Conservation (phyloP, 1,284 basidiomycete species). For the Malassezia yamatoensis region DNA sequence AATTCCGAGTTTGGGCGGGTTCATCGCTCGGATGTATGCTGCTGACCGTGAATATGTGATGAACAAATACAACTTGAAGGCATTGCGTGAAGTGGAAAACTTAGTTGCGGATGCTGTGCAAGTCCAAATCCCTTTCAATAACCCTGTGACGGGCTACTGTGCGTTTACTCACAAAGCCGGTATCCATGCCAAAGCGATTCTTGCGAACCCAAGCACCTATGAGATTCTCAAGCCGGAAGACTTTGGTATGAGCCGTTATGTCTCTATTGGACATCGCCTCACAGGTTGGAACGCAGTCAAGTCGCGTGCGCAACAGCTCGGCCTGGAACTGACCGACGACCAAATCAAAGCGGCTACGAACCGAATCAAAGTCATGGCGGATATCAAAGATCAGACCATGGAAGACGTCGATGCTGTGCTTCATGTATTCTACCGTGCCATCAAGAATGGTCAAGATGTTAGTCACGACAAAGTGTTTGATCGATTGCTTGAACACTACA, state of each 20-base stretch:
- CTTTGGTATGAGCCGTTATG: constrained; percentile 94
- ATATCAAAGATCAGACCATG: constrained; percentile 95
- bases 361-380: constrained; percentile 99
- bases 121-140: constrained; percentile 95
- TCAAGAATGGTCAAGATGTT: constrained; percentile 26
- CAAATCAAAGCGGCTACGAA: constrained; percentile 87
- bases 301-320: constrained; percentile 93
- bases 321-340: constrained; percentile 71
- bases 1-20: constrained; percentile 92
- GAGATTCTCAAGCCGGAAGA: constrained; percentile 58
- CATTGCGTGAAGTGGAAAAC: constrained; percentile 98
- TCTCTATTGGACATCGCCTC: constrained; percentile 93
- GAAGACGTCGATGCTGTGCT: constrained; percentile 96
- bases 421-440: constrained; percentile 55
- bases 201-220: constrained; percentile 98
- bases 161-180: constrained; percentile 99
- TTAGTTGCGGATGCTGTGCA: constrained; percentile 97
- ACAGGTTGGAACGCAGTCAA: constrained; percentile 99
- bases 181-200: constrained; percentile 99
- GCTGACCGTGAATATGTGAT: constrained; percentile 91
- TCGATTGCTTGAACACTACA: constrained; percentile 18
- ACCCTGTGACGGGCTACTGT: constrained; percentile 79
- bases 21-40: constrained; percentile 84
- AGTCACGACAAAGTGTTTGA: constrained; percentile 17
- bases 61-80: constrained; percentile 93